A percentile compares a stretch with the other conserved stretches of the same genome.
Conservation (phyloP, 345 rosid species). For the Dipteronia sinensis region DNA sequence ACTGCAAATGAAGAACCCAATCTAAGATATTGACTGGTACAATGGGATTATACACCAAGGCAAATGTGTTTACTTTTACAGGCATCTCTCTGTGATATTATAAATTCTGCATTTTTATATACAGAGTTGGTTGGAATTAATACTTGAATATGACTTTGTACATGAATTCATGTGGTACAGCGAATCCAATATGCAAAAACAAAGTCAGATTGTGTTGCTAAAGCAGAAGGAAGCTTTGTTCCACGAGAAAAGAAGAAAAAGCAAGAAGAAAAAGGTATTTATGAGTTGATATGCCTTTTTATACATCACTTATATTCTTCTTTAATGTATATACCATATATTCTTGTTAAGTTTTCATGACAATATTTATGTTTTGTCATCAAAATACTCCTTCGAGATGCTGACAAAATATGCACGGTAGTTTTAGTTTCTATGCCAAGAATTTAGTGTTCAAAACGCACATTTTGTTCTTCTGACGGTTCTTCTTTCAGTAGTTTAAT, state of each 20-base stretch:
- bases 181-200: conserved; percentile 87
- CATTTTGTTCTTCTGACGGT: background rate
- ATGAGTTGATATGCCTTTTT: background rate
- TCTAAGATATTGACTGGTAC: background rate
- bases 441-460: background rate
- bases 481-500: background rate
- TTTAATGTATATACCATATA: too few species aligned
- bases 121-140: conserved; percentile 3
- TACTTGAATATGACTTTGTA: conserved; percentile 3
- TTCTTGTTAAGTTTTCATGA: background rate
- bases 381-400: background rate
- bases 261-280: conserved; percentile 88
- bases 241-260: conserved; percentile 89
- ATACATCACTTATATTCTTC: background rate
- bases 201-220: conserved; percentile 85
- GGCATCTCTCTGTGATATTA: background rate
- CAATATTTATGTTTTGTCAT: background rate
- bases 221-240: conserved; percentile 79
- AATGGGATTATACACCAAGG: background rate
- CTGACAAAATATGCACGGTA: background rate
- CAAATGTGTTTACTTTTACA: background rate
- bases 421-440: background rate
- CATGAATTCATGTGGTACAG: conserved; percentile 47
- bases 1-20: background rate
- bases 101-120: background rate